phyloP scores from a whole-genome alignment of 305 asterid species.

The Vinca major region DNA sequence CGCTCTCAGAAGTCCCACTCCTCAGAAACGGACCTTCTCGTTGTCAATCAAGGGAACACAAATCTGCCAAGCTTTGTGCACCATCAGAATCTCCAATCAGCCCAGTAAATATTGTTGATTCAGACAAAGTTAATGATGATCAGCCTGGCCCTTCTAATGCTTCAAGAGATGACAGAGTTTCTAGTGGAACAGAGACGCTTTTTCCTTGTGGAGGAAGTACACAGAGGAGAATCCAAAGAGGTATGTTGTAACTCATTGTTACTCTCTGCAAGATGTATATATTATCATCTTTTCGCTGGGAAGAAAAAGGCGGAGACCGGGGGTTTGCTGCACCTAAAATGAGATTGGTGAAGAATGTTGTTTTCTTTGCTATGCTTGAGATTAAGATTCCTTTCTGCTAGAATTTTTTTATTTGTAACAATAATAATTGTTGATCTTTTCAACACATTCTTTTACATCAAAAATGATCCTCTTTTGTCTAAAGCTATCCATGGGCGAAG shows the following conservation, averaged over 20 bases:
- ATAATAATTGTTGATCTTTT: conserved; percentile 13
- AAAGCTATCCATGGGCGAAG: conserved; percentile 36
- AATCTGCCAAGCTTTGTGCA: conserved; percentile 24
- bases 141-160: conserved; percentile 30
- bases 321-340: background rate
- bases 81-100: conserved; percentile 30
- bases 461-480: conserved; percentile 6
- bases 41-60: conserved; percentile 30
- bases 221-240: conserved; percentile 30
- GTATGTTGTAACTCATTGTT: conserved; percentile 27
- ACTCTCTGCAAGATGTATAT: background rate
- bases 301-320: background rate
- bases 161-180: conserved; percentile 23
- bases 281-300: background rate
- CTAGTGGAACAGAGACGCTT: background rate
- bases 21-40: conserved; percentile 55
- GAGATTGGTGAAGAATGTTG: background rate
- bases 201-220: conserved; percentile 1
- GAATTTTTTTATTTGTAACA: background rate
- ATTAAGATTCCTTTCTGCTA: background rate
- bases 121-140: conserved; percentile 20
- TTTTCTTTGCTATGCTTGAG: background rate
- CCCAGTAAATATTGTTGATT: conserved; percentile 25
- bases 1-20: conserved; percentile 75
- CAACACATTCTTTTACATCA: conserved; percentile 15